Evolutionary conservation across 768 basidiomycete species (phyloP), one percentile per base, ranked within the genome.

Genomic region (Favolaschia claudopus): DNA sequence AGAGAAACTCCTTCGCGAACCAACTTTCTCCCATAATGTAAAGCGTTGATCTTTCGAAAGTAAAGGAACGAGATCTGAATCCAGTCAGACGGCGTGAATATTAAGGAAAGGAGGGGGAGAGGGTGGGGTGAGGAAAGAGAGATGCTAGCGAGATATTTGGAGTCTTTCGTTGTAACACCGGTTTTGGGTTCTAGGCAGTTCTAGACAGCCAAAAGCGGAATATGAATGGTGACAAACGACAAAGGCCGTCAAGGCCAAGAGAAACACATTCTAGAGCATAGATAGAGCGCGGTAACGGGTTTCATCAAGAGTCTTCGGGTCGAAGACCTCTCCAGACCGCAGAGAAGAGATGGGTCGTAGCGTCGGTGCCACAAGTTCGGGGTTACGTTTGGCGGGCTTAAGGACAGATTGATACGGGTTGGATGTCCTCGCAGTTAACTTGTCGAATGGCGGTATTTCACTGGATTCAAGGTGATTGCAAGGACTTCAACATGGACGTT

Each of bases 1-100:
- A 74, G 44, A 91, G 79, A 59, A 93, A 83, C 75, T 93, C 91
- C 64, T 84, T 81, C 27, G 79, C 83, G 67, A 93, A 84, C 90
- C 90, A 94, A 67, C 70, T 82, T 78, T 86, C 85, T 62, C 77
- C 79, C 90, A 91, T 91, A 54, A 63, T 65, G 43, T 60, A 62
- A 47, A 51, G 48, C 45, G 49, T 38, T 20, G 50, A 43, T 27
- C 31, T 20, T 20, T 34, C 52, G 31, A 29, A 15, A 36, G 38
- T 25, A 48, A 61, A 43, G 45, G 47, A 58, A 58, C 45, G 57
- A 17, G 38, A 60, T 64, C 63, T 64, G 63, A 64, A 54, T 60
- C 63, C 63, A 64, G 63, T 60, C 63, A 64, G 63, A 64, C 36
- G 34, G 19, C 15, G 22, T 15, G 31, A 45, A 45, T 25, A 15